A percentile compares a stretch with the other conserved stretches of the same genome.
These are phyloP conservation scores for Paxillus involutus DNA, from an alignment of 768 basidiomycete genomes.

Conservation along the genomic window DNA sequence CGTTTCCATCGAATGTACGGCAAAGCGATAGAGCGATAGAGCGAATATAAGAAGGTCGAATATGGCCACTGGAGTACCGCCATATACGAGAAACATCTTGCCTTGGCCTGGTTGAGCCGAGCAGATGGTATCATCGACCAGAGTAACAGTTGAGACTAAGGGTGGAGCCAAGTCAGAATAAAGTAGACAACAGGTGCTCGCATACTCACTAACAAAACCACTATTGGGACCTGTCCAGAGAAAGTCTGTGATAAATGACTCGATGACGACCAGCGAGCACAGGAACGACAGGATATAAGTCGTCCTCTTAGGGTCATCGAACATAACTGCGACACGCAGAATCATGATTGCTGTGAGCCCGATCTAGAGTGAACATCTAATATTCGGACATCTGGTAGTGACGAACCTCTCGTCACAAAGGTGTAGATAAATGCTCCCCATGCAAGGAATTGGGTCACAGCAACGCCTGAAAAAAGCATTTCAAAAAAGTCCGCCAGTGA, in stretches of 20 bases:
- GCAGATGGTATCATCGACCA: no score
- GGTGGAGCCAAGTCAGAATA: not conserved
- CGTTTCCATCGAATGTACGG: no score
- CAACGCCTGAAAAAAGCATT: not conserved
- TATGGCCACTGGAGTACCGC: no score
- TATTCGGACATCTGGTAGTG: not conserved
- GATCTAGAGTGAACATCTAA: no score
- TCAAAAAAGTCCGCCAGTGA: not conserved
- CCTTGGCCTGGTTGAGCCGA: no score
- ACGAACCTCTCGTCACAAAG: slow-evolving; percentile 6
- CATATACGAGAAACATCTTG: no score
- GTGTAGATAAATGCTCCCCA: not conserved
- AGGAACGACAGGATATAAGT: slow-evolving; percentile 1
- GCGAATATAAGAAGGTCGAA: no score
- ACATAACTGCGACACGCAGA: slow-evolving; percentile 15
- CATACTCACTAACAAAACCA: not conserved
- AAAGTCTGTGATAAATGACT: not conserved
- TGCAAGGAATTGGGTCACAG: not conserved
- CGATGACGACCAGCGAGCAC: not conserved
- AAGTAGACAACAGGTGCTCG: no score
- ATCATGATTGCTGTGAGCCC: slow-evolving; percentile 12
- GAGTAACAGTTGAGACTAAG: not conserved
- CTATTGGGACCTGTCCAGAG: no score
- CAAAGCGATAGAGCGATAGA: no score
- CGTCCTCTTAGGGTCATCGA: not conserved